These are phyloP conservation scores for Gaertneriomyces sp. DNA, from an alignment of 192 early-diverging fungal genomes.

Conservation along the genomic window DNA sequence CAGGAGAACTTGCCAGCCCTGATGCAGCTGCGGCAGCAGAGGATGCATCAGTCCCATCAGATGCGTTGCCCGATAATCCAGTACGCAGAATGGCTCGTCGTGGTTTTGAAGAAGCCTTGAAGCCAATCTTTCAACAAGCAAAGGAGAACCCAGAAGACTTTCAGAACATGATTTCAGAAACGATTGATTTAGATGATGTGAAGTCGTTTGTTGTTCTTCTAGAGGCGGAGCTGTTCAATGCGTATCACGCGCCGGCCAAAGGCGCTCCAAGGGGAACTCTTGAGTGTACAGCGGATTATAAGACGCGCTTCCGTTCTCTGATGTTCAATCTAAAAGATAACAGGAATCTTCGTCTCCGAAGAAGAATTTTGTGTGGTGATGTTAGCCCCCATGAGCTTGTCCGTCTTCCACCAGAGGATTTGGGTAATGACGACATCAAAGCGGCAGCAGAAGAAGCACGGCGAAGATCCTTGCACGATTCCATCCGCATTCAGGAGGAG, in stretches of 20 bases:
- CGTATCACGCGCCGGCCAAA: constrained; percentile 1
- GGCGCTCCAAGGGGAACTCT: neutral
- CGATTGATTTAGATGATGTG: constrained; percentile 23
- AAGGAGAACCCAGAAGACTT: constrained; percentile 10
- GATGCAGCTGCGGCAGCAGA: neutral
- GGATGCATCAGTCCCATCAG: neutral
- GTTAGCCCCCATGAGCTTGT: constrained; percentile 29
- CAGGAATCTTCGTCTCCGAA: constrained; percentile 31
- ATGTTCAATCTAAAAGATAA: constrained; percentile 51
- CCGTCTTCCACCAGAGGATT: constrained; percentile 29
- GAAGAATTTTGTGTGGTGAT: constrained; percentile 26
- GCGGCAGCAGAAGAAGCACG: constrained; percentile 54
- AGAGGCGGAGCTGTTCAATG: constrained; percentile 41
- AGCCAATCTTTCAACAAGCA: constrained; percentile 20
- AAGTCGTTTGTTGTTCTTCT: constrained; percentile 28
- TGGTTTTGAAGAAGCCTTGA: constrained; percentile 30
- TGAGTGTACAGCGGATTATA: constrained; percentile 34
- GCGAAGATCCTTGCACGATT: constrained; percentile 52
- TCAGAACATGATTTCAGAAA: constrained; percentile 1
- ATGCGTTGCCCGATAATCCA: constrained; percentile 29
- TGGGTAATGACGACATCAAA: constrained; percentile 64
- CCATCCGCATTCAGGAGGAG: constrained; percentile 50
- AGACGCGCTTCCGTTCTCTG: constrained; percentile 40
- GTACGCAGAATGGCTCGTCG: constrained; percentile 25
- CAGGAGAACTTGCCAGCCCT: neutral